These are phyloP conservation scores for Sesbania bispinosa DNA, from an alignment of 306 rosid genomes.

Conservation along the genomic window DNA sequence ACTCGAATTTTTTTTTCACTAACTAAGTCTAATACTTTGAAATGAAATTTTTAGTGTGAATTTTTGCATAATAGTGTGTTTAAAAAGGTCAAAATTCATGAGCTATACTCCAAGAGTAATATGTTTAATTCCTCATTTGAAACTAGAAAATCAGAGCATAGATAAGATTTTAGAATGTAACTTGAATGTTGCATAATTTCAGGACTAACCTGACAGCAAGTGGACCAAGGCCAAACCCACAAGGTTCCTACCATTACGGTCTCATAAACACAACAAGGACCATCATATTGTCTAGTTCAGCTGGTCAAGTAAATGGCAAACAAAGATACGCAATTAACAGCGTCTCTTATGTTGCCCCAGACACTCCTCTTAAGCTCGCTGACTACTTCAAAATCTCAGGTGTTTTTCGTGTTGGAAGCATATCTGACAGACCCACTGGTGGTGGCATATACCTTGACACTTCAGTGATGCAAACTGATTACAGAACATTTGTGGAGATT, in stretches of 20 bases:
- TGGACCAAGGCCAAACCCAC: slow-evolving; percentile 98
- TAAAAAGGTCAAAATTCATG: no score
- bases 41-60: no score
- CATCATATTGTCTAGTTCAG: slow-evolving; percentile 53
- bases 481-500: slow-evolving; percentile 72
- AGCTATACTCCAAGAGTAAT: no score
- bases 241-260: slow-evolving; percentile 97
- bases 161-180: no score
- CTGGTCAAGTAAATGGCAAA: slow-evolving; percentile 70
- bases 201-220: slow-evolving; percentile 96
- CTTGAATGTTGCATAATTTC: slow-evolving; percentile 18
- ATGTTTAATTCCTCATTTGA: no score
- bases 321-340: slow-evolving; percentile 92
- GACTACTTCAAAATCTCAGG: slow-evolving; percentile 77
- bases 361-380: slow-evolving; percentile 91
- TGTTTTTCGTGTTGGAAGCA: slow-evolving; percentile 78
- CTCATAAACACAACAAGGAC: slow-evolving; percentile 61
- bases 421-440: slow-evolving; percentile 67
- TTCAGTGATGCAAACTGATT: slow-evolving; percentile 82
- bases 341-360: slow-evolving; percentile 75
- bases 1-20: no score
- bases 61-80: no score
- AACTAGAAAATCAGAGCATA: no score
- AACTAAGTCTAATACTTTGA: no score
- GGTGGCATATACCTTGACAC: slow-evolving; percentile 84